Percentiles rank a stretch among this genome's conserved stretches.
Conservation (phyloP, 1,139 yeast genomes). For the Saccharomycopsis hybrid region DNA sequence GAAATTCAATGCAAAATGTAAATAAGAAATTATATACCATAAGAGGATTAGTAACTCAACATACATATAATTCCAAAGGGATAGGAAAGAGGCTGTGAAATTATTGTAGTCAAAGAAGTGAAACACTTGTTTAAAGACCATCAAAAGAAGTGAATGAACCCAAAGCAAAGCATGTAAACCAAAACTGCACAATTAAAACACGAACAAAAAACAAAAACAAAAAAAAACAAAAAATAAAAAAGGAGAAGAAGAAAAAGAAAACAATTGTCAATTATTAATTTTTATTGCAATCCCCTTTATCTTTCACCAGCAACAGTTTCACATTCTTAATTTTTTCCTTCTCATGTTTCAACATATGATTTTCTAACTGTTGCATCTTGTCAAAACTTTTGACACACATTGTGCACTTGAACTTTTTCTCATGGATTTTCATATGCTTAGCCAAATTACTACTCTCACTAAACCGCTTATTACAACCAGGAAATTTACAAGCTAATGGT, state of each 20-base stretch:
- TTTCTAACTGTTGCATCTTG: slow-evolving; percentile 34
- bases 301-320: neutral
- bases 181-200: neutral
- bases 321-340: neutral
- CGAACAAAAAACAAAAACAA: no score
- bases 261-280: no score
- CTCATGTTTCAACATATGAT: slow-evolving; percentile 33
- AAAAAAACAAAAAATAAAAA: neutral
- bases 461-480: slow-evolving; percentile 62
- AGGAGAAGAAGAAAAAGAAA: neutral
- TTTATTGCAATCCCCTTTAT: neutral
- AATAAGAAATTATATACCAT: no score
- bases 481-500: slow-evolving; percentile 65
- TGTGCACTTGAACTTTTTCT: slow-evolving; percentile 42
- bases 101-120: no score
- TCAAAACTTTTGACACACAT: slow-evolving; percentile 48
- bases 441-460: slow-evolving; percentile 57
- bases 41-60: no score
- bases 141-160: neutral
- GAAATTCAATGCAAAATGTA: no score
- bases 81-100: no score
- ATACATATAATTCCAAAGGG: no score
- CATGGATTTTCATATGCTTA: slow-evolving; percentile 76
- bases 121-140: no score
- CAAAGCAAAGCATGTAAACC: neutral